These are phyloP conservation scores for Claviceps arundinis DNA, from an alignment of 2,329 filamentous ascomycete species.

Conservation along the genomic window DNA sequence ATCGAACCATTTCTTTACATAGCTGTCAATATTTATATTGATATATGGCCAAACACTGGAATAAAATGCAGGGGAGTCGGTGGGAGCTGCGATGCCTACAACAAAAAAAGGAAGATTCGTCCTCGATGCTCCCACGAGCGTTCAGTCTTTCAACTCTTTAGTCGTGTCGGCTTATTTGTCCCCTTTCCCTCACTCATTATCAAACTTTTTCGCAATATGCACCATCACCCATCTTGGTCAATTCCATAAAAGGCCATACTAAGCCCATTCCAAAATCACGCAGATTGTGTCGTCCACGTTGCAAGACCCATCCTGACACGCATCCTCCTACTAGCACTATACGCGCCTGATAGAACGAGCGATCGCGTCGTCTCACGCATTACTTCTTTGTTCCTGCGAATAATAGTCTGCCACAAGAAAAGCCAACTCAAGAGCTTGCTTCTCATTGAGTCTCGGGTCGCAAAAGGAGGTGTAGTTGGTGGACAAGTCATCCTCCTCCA, in stretches of 20 bases:
- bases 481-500: constrained; percentile 78
- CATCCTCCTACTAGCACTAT: not conserved
- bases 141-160: not conserved
- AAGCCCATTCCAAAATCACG: no score
- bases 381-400: constrained; percentile 22
- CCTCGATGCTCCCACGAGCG: not conserved
- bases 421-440: constrained; percentile 88
- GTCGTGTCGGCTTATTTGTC: not conserved
- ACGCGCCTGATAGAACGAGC: not conserved
- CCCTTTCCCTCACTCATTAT: not conserved
- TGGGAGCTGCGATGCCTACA: not conserved
- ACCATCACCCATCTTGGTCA: not conserved
- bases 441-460: constrained; percentile 90
- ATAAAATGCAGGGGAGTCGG: not conserved
- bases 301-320: not conserved
- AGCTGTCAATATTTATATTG: no score
- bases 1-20: not conserved
- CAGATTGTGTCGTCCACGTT: not conserved
- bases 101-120: not conserved
- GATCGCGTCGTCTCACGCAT: not conserved
- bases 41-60: not conserved
- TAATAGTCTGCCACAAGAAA: constrained; percentile 85
- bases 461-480: constrained; percentile 94
- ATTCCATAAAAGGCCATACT: no score
- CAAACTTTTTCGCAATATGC: not conserved